phyloP scores from a whole-genome alignment of 495 filamentous ascomycete species.

The Aspergillus egyptiacus region DNA sequence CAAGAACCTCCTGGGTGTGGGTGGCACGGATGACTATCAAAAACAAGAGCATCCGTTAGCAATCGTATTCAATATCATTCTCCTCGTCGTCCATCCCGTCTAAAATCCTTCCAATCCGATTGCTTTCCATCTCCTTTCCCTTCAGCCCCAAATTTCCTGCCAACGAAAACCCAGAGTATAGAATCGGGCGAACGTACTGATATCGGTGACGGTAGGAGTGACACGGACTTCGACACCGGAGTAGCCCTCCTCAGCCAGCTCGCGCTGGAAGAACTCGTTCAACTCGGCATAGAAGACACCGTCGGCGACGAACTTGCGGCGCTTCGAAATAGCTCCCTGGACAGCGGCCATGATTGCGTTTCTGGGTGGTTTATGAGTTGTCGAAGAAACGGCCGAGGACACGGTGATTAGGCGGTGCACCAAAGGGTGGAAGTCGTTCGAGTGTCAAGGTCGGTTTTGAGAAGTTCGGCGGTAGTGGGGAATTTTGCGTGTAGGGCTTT shows the following conservation, averaged over 20 bases:
- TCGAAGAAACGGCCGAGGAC: slow-evolving; percentile 35
- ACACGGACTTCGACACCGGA: slow-evolving; percentile 99
- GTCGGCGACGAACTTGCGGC: slow-evolving; percentile 99
- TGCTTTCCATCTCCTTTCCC: not conserved
- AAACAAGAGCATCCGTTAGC: slow-evolving; percentile 35
- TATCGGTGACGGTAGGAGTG: slow-evolving; percentile 98
- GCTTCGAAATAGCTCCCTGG: slow-evolving; percentile 82
- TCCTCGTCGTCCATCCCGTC: not conserved
- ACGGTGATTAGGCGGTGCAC: slow-evolving; percentile 19
- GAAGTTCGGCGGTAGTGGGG: slow-evolving; percentile 39
- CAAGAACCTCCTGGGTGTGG: slow-evolving; percentile 99
- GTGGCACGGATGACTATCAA: slow-evolving; percentile 88
- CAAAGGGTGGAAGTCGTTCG: slow-evolving; percentile 27
- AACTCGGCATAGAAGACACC: slow-evolving; percentile 99
- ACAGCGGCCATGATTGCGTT: slow-evolving; percentile 59
- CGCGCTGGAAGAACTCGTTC: slow-evolving; percentile 99
- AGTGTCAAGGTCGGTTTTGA: slow-evolving; percentile 32
- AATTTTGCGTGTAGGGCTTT: slow-evolving; percentile 39
- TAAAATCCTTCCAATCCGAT: not conserved
- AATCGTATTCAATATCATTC: slow-evolving; percentile 9
- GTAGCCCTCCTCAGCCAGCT: slow-evolving; percentile 99
- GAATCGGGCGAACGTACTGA: slow-evolving; percentile 57
- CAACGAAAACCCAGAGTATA: slow-evolving; percentile 3
- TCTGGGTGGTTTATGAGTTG: slow-evolving; percentile 31
- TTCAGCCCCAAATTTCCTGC: not conserved